A percentile compares a stretch with the other conserved stretches of the same genome.
Evolutionary conservation across 2,329 filamentous ascomycete species (phyloP).

Genomic region (Ceratocystis destructans): DNA sequence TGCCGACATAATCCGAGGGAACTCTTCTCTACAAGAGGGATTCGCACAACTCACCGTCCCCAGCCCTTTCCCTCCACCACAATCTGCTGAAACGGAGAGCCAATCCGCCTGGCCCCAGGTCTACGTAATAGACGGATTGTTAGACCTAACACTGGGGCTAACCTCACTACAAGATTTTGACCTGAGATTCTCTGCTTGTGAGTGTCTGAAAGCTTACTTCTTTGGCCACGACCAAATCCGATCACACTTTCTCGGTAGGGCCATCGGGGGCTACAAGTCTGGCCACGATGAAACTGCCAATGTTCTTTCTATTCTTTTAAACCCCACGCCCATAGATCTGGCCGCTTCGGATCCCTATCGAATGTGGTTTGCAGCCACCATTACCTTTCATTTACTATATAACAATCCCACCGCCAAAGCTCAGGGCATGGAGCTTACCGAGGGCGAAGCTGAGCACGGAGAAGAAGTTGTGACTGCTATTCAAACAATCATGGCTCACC

Average conservation of each 20-base stretch:
- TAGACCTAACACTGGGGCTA: conserved; percentile 65
- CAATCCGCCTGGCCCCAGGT: conserved; percentile 37
- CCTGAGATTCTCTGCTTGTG: conserved; percentile 69
- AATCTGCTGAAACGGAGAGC: conserved; percentile 27
- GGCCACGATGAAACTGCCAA: conserved; percentile 76
- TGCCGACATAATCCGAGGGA: conserved; percentile 76
- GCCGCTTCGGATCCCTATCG: conserved; percentile 68
- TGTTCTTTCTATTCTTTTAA: conserved; percentile 68
- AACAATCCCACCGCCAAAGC: conserved; percentile 69
- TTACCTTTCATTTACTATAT: conserved; percentile 73
- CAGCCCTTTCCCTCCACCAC: conserved; percentile 22
- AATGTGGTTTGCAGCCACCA: conserved; percentile 75
- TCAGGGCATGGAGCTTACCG: conserved; percentile 65
- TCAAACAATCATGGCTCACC: conserved; percentile 71
- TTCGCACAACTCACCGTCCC: conserved; percentile 79
- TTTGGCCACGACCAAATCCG: conserved; percentile 67
- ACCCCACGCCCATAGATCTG: conserved; percentile 42
- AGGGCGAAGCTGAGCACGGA: conserved; percentile 76
- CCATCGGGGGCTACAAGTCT: conserved; percentile 72
- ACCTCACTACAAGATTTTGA: conserved; percentile 57
- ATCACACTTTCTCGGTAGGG: conserved; percentile 71
- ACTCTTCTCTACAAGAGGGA: conserved; percentile 64
- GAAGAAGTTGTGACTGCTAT: conserved; percentile 94
- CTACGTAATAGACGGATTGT: conserved; percentile 85
- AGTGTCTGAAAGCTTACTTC: conserved; percentile 89